A percentile compares a stretch with the other conserved stretches of the same genome.
Evolutionary conservation across 768 basidiomycete species (phyloP).

Genomic region (Boletus vermiculosoides): DNA sequence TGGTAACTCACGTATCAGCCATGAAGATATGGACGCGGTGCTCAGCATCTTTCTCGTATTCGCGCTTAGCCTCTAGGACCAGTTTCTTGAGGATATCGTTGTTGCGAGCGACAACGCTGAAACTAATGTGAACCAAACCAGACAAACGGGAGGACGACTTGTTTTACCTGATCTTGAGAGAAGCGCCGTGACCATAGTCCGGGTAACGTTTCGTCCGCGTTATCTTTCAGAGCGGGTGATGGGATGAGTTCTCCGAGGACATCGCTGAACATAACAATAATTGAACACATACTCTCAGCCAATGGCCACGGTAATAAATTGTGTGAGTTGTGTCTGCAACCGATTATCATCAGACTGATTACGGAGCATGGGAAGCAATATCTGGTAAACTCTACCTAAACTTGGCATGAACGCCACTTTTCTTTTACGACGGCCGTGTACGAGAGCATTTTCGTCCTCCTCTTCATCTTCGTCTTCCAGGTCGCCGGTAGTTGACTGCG

Average conservation of each 20-base stretch:
- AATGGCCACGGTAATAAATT: slow-evolving; percentile 87
- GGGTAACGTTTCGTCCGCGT: slow-evolving; percentile 75
- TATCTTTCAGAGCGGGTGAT: slow-evolving; percentile 47
- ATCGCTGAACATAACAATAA: slow-evolving; percentile 4
- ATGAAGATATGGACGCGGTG: slow-evolving; percentile 88
- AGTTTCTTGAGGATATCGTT: slow-evolving; percentile 87
- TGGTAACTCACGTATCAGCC: slow-evolving; percentile 73
- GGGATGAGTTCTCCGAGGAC: slow-evolving; percentile 21
- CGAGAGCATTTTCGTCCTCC: slow-evolving; percentile 52
- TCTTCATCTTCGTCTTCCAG: slow-evolving; percentile 76
- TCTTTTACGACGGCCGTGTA: slow-evolving; percentile 70
- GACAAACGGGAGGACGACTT: slow-evolving; percentile 13
- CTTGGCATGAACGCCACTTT: slow-evolving; percentile 87
- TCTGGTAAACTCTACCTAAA: slow-evolving; percentile 50
- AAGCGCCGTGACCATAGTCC: slow-evolving; percentile 69
- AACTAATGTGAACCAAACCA: slow-evolving; percentile 13
- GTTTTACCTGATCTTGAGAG: slow-evolving; percentile 75
- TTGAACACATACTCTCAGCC: slow-evolving; percentile 63
- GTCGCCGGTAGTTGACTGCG: slow-evolving; percentile 69
- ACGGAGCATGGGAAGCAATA: slow-evolving; percentile 10
- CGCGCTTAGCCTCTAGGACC: slow-evolving; percentile 82
- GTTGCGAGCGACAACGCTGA: slow-evolving; percentile 81
- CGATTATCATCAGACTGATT: slow-evolving; percentile 14
- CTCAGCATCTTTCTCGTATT: slow-evolving; percentile 89
- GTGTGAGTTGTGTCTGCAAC: slow-evolving; percentile 78